phyloP scores from a whole-genome alignment of 169 alveolate genomes.

The Toxoplasma gondii region DNA sequence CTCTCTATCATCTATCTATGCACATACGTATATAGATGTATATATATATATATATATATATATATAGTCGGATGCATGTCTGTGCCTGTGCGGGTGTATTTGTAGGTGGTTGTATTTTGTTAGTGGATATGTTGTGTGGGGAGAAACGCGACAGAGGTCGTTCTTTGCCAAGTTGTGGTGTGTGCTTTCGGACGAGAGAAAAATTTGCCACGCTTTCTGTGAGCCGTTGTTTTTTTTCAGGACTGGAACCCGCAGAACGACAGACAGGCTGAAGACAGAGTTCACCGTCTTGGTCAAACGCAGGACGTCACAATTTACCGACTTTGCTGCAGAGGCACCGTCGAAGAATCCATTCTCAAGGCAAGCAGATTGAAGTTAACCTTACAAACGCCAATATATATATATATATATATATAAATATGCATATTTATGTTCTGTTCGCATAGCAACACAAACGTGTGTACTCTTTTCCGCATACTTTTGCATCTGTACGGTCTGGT shows the following conservation, averaged over 20 bases:
- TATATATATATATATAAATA: conserved; percentile 6
- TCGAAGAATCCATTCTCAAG: conserved; percentile 89
- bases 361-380: conserved; percentile 47
- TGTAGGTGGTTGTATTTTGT: too few relatives aligned
- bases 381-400: neutral
- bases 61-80: too few relatives aligned
- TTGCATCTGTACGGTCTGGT: neutral
- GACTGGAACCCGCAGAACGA: conserved; percentile 95
- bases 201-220: too few relatives aligned
- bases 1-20: too few relatives aligned
- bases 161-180: too few relatives aligned
- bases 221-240: too few relatives aligned
- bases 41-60: too few relatives aligned
- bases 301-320: conserved; percentile 91
- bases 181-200: too few relatives aligned
- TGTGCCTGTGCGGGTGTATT: too few relatives aligned
- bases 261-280: conserved; percentile 95
- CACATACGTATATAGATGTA: too few relatives aligned
- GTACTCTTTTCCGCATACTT: neutral
- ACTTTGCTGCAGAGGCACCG: conserved; percentile 87
- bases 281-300: conserved; percentile 93
- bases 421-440: neutral
- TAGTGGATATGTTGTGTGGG: too few relatives aligned
- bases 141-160: too few relatives aligned
- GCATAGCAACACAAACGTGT: neutral